Evolutionary conservation across 768 basidiomycete species (phyloP), one percentile per base, ranked within the genome.

Genomic region (Mycena rosella): DNA sequence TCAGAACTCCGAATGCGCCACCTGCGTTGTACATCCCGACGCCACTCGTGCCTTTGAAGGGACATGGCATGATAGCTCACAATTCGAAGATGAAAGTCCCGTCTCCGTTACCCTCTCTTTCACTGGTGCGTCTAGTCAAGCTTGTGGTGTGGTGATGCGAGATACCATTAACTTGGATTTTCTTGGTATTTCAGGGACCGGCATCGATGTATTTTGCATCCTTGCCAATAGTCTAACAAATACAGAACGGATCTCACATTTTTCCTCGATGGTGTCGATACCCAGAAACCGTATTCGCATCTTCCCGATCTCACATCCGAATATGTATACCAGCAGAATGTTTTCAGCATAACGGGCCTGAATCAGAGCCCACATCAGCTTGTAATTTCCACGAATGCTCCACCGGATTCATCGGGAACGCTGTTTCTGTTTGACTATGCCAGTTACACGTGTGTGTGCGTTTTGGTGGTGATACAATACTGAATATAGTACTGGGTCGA

Each of bases 51-150:
- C 63, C 2, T 51, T 52, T 58, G 63, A 40, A n/a, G 36, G 48
- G 9, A 45, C 68, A 4, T 69, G 68, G 68, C 68, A 69, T 42
- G 63, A 69, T 54, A 61, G 52, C 20, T 60, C 68, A 5, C 68
- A 69, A 20, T 27, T 65, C 11, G 10, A 17, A 20, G 68, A 52
- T 5, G 40, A n/a, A 9, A 5, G 47, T 4, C 22, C 53, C 10
- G 59, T 34, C 14, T 60, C 58, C n/a, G 54, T 69, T 8, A 69
- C 58, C 47, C 55, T 69, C 40, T 61, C 63, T 13, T 69, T 69
- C 34, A 61, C 53, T 15, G 68, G 68, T 69, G 53, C 48, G 63
- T 51, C 18, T 38, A 15, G 18, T 11, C n/a, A 26, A 42, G 20
- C 42, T 13, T 5, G 6, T 2, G 6, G 9, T 30, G 6, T 38